Conservation (phyloP, 768 basidiomycete species). For the Lentinula edodes region DNA sequence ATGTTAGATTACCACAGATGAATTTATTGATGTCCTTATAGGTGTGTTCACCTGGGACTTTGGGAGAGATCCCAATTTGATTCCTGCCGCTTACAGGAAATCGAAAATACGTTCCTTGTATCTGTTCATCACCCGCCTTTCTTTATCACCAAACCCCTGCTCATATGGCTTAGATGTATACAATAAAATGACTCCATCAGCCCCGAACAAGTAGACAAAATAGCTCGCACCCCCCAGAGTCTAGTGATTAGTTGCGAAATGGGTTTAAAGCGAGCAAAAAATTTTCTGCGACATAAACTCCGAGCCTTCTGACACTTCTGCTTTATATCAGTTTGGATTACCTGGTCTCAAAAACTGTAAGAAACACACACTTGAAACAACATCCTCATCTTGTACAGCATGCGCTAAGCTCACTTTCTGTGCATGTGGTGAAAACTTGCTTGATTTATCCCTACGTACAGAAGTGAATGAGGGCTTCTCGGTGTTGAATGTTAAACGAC, state of each 20-base stretch:
- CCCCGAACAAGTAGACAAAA: conserved; percentile 75
- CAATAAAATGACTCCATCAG: conserved; percentile 95
- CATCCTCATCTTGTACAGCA: conserved; percentile 82
- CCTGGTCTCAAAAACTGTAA: conserved; percentile 43
- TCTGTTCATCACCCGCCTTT: conserved; percentile 49
- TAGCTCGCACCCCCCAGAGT: conserved; percentile 75
- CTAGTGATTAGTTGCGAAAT: conserved; percentile 98
- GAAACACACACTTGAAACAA: conserved; percentile 71
- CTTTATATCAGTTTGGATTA: conserved; percentile 50
- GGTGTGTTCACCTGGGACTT: conserved; percentile 35
- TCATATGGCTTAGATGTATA: conserved; percentile 66
- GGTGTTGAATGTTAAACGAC: background rate
- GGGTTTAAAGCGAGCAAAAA: conserved; percentile 67
- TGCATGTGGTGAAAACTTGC: conserved; percentile 89
- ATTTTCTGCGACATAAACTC: background rate
- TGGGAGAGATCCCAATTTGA: background rate
- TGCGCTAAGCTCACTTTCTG: conserved; percentile 89
- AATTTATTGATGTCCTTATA: conserved; percentile 98
- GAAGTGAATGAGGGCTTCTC: background rate
- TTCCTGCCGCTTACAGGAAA: conserved; percentile 47
- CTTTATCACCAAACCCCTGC: background rate
- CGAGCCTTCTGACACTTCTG: conserved; percentile 5
- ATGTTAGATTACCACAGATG: conserved; percentile 82
- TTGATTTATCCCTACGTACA: conserved; percentile 72
- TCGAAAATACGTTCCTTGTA: conserved; percentile 91